These are phyloP conservation scores for Kluyveromyces marxianus DNA, from an alignment of 1,139 yeast genomes.

Conservation along the genomic window DNA sequence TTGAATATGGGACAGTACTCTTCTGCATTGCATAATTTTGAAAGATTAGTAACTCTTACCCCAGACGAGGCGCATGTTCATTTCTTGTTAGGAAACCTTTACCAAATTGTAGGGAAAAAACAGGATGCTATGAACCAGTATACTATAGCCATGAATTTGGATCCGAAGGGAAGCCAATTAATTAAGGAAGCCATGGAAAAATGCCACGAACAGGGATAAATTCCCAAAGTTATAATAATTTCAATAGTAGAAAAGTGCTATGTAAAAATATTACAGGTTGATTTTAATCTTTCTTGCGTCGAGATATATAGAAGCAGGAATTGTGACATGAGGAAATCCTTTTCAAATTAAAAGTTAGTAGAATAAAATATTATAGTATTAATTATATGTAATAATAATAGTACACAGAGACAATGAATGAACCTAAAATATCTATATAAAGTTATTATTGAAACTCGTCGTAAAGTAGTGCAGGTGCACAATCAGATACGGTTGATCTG, in stretches of 20 bases:
- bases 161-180: conserved; percentile 87
- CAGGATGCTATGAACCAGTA: conserved; percentile 77
- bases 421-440: background rate
- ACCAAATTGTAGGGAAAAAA: conserved; percentile 67
- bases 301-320: too few species aligned
- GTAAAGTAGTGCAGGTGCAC: background rate
- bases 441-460: background rate
- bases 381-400: background rate
- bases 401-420: background rate
- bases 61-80: conserved; percentile 96
- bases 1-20: conserved; percentile 64
- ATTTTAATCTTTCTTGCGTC: too few species aligned
- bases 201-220: conserved; percentile 27
- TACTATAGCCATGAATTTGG: conserved; percentile 83
- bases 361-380: background rate
- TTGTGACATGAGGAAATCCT: background rate
- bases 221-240: too few species aligned
- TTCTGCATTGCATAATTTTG: conserved; percentile 69
- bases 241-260: too few species aligned
- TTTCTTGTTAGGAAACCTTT: conserved; percentile 78
- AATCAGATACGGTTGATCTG: conserved; percentile 8
- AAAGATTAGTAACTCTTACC: conserved; percentile 61
- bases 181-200: conserved; percentile 77
- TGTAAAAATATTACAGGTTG: too few species aligned
- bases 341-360: background rate